phyloP scores from a whole-genome alignment of 805 yeast genomes.

The Saturnispora serradocipensis region DNA sequence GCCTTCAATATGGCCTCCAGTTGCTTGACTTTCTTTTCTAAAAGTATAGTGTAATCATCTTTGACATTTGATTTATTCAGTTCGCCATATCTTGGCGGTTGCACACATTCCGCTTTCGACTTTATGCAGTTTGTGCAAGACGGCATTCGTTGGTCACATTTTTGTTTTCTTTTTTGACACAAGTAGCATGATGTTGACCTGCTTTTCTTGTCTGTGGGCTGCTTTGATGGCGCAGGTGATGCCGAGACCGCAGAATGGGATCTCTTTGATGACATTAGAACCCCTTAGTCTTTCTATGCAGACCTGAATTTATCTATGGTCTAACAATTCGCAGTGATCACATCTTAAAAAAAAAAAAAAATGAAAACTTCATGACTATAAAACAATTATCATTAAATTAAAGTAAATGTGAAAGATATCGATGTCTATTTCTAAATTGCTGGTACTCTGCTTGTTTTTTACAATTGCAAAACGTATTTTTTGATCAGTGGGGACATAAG shows the following conservation, averaged over 20 bases:
- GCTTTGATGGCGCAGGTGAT: not conserved
- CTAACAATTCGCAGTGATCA: not conserved
- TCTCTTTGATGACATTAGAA: not conserved
- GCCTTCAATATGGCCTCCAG: constrained; percentile 40
- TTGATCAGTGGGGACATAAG: too few species aligned
- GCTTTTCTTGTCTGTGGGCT: constrained; percentile 37
- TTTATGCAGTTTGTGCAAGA: constrained; percentile 58
- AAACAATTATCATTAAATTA: not conserved
- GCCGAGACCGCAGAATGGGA: not conserved
- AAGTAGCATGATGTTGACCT: constrained; percentile 48
- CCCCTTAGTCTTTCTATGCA: not conserved
- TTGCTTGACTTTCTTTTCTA: constrained; percentile 46
- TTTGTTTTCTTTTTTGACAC: constrained; percentile 51
- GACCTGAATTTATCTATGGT: not conserved
- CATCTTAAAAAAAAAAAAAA: not conserved
- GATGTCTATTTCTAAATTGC: too few species aligned
- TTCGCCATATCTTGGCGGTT: constrained; percentile 50
- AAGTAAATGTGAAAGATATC: not conserved
- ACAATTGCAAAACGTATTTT: too few species aligned
- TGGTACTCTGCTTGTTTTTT: too few species aligned
- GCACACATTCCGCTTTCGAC: constrained; percentile 52
- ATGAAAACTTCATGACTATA: not conserved
- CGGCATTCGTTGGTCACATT: constrained; percentile 58
- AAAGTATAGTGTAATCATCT: constrained; percentile 47
- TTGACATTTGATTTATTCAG: constrained; percentile 32